Base-by-base conservation (phyloP, 108 stramenopile species). In the Pseudonitzschia delicatissima region DNA sequence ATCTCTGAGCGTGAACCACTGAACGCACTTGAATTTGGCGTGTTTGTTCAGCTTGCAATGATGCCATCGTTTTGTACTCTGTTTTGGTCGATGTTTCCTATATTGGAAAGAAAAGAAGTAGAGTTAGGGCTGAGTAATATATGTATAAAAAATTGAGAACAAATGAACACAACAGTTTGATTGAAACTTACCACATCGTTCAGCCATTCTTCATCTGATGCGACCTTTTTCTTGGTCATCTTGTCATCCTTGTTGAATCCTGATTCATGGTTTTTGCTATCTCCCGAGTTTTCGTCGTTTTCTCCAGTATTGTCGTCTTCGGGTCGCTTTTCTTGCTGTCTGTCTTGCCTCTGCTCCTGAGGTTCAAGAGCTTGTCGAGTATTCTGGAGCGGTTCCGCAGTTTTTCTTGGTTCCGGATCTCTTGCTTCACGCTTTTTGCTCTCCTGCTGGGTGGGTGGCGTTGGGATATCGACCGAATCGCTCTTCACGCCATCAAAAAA, bases 121-220 rank as follows among this genome's bases (percentile, higher is more conserved):
- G 47, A 48, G n/a, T n/a, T n/a, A n/a, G n/a, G n/a, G n/a, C n/a
- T n/a, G n/a, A n/a, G 15, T 42, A 42, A 20, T 48, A 5, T 47
- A 13, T 45, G 42, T 15, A 11, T 40, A 26, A 27, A n/a, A 40
- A 13, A 27, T 37, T 33, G 60, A 15, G 18, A 21, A 0, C 35
- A 44, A 27, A 40, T 17, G 39, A 51, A 29, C 20, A 23, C 18
- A 53, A 29, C 40, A 1, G 40, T 42, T n/a, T n/a, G n/a, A n/a
- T n/a, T n/a, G n/a, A 55, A 15, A 74, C 73, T 61, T 62, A 74
- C 73, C 50, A 74, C 15, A 45, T 67, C 57, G 27, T 74, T 66
- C 15, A 74, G 50, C 73, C 73, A 74, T 60, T 74, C 66, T 31
- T 74, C 73, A 34, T 74, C 73, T 7, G 73, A 67, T 1, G 50